Evolutionary conservation across 306 rosid species (phyloP).

Genomic region (Begonia masoniana): DNA sequence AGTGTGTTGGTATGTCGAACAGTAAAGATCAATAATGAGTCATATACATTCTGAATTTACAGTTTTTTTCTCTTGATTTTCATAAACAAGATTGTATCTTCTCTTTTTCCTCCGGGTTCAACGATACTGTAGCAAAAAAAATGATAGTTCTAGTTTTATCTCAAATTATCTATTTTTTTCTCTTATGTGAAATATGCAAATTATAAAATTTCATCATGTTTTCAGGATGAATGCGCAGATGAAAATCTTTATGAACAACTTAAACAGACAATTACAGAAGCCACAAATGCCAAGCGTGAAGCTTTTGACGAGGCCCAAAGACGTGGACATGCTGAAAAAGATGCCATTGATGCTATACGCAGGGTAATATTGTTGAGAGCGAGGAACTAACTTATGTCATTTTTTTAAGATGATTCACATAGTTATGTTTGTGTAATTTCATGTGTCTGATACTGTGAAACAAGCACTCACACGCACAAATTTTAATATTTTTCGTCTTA

Average conservation of each 20-base stretch:
- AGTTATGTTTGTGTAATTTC: background rate
- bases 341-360: conserved; percentile 41
- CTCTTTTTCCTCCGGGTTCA: no score
- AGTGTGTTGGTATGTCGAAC: conserved; percentile 36
- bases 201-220: conserved; percentile 8
- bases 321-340: conserved; percentile 65
- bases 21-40: background rate
- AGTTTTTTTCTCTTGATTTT: background rate
- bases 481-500: no score
- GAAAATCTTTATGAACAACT: conserved; percentile 46
- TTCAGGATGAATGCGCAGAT: conserved; percentile 54
- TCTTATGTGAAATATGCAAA: background rate
- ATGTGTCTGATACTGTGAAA: background rate
- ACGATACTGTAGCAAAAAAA: no score
- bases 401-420: conserved; percentile 5
- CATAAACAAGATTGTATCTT: background rate
- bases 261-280: conserved; percentile 50
- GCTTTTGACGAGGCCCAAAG: conserved; percentile 43
- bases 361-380: conserved; percentile 30
- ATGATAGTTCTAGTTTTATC: no score
- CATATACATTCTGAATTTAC: background rate
- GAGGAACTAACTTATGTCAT: conserved; percentile 5
- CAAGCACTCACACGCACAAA: no score
- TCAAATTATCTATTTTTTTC: no score
- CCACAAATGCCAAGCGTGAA: conserved; percentile 41